A percentile compares a stretch with the other conserved stretches of the same genome.
These are phyloP conservation scores for Conidiobolus coronatus DNA, from an alignment of 371 early-diverging fungal species.

Conservation along the genomic window DNA sequence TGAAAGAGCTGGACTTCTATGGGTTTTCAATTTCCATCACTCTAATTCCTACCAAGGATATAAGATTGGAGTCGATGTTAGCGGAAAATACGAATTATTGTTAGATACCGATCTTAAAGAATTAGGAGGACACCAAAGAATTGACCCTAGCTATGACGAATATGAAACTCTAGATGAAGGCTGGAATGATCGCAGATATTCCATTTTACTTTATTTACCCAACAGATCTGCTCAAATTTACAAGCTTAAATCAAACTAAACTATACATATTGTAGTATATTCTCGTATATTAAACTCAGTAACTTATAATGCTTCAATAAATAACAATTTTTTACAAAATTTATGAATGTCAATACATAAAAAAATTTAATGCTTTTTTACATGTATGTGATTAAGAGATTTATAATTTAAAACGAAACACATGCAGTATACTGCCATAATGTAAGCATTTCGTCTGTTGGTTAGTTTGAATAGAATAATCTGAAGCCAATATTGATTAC, in stretches of 20 bases:
- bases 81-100: constrained; percentile 49
- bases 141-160: constrained; percentile 21
- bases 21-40: constrained; percentile 88
- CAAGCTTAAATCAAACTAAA: constrained; percentile 3
- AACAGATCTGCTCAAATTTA: neutral
- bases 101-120: constrained; percentile 48
- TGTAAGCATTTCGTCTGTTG: no score
- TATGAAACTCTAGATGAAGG: constrained; percentile 37
- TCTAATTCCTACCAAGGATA: constrained; percentile 67
- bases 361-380: no score
- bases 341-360: no score
- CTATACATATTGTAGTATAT: neutral
- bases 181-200: constrained; percentile 50
- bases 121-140: constrained; percentile 61
- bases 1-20: constrained; percentile 69
- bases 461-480: no score
- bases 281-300: no score
- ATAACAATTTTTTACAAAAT: neutral
- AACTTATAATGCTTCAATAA: neutral
- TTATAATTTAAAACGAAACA: no score
- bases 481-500: no score
- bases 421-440: no score
- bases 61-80: constrained; percentile 40
- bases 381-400: no score
- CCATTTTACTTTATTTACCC: constrained; percentile 24